Base-by-base conservation (phyloP, 164 flowering plant species). In the Vitis vinifera region DNA sequence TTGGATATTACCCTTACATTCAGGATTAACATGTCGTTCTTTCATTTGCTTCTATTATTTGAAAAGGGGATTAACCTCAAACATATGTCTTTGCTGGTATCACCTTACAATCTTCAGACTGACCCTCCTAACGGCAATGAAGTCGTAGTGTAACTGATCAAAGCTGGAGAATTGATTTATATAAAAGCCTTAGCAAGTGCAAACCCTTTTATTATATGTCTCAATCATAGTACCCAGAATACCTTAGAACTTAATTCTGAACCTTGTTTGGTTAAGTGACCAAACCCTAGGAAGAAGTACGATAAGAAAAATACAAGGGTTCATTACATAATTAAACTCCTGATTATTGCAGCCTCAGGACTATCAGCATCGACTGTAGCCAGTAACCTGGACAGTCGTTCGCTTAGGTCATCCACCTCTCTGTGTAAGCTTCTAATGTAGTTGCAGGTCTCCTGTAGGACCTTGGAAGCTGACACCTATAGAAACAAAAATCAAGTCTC, bases 401-500 rank as follows among this genome's bases (percentile, higher is more conserved):
- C 86, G 44, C 94, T 88, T 27, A 89, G 63, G 65, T 84, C 94
- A 59, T 89, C 89, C 19, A 88, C 90, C 64, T 91, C 92, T 62
- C 76, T 74, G 73, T 88, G 92, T 59, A 91, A 76, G 79, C 69
- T 82, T 68, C 83, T 84, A 17, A 91, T 87, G 81, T 89, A 86
- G 75, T 87, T 86, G 81, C 93, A 91, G 11, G 93, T 86, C 81
- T 91, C 97, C 53, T 88, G 89, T 64, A 89, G 68, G 1, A 91
- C 90, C 76, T 76, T 88, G 0, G 86, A 76, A 9, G 91, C 86
- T 16, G 92, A 80, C 67, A 82, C 92, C 97, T 91, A 59, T 61
- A 51, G n/a, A 67, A 15, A 51, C 6, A 14, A 52, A 57, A 17
- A 6, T 17, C n/a, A 58, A 63, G 19, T 59, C 31, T 56, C 2